phyloP scores from a whole-genome alignment of 257 asterid species.

The Solanum okadae region DNA sequence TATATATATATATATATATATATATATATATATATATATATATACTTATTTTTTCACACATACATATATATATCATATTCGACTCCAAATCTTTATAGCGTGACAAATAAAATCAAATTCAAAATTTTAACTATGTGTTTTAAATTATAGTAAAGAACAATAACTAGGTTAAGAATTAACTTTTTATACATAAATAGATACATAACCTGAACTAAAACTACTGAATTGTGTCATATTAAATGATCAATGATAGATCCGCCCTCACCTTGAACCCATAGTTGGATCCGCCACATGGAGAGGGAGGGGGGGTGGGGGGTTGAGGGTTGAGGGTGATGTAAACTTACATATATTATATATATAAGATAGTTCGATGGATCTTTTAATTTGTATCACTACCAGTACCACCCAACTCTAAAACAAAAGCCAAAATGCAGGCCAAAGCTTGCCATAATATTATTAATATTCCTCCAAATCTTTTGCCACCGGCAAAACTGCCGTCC shows the following conservation, averaged over 20 bases:
- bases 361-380: background rate
- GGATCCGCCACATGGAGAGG: background rate
- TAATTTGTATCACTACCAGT: background rate
- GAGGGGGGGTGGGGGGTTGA: too few relatives aligned
- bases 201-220: background rate
- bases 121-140: background rate
- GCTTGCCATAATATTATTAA: constrained; percentile 32
- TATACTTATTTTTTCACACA: background rate
- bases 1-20: background rate
- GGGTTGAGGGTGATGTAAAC: background rate
- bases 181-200: background rate
- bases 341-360: background rate
- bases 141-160: background rate
- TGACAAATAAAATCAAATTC: background rate
- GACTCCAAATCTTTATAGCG: background rate
- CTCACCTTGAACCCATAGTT: background rate
- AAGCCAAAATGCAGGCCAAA: constrained; percentile 56
- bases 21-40: background rate
- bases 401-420: background rate
- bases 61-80: background rate
- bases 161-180: background rate
- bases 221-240: background rate
- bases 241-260: background rate
- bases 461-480: constrained; percentile 39
- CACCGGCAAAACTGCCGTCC: constrained; percentile 33